Evolutionary conservation across 2,329 filamentous ascomycete species (phyloP).

Genomic region (Talaromyces sp.): DNA sequence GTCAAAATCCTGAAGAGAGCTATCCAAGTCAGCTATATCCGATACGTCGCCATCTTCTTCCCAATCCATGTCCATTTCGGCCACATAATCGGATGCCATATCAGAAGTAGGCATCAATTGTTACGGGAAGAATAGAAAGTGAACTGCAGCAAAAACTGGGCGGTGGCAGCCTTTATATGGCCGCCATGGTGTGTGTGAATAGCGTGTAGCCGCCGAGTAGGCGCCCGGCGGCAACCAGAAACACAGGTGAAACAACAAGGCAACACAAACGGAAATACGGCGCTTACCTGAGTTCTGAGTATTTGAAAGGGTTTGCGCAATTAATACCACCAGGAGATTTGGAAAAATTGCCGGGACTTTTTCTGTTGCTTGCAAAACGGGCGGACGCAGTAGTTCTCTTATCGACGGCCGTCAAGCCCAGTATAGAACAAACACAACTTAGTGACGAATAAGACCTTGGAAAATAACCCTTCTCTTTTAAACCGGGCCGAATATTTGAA

Average conservation of each 20-base stretch:
- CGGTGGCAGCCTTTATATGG: background rate
- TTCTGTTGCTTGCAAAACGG: background rate
- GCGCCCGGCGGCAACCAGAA: slow-evolving; percentile 7
- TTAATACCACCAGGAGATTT: background rate
- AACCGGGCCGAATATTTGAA: background rate
- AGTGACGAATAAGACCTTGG: background rate
- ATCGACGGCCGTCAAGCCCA: background rate
- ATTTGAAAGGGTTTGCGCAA: background rate
- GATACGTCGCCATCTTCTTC: slow-evolving; percentile 1
- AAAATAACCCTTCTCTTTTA: background rate
- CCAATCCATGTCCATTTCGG: background rate
- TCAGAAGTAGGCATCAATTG: background rate
- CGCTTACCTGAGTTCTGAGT: slow-evolving; percentile 22
- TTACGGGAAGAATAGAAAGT: background rate
- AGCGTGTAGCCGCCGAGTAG: slow-evolving; percentile 11
- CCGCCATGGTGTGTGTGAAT: background rate
- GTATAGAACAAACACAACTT: background rate
- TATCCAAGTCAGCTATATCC: slow-evolving; percentile 25
- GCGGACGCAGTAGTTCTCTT: background rate
- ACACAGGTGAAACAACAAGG: slow-evolving; percentile 14
- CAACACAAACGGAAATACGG: slow-evolving; percentile 11
- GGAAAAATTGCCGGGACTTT: background rate
- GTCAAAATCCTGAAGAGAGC: slow-evolving; percentile 25
- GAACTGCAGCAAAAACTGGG: background rate
- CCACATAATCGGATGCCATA: background rate